Percentiles rank a stretch among this genome's conserved stretches.
These are phyloP conservation scores for Calonectria crousiana DNA, from an alignment of 2,329 filamentous ascomycete genomes.

Conservation along the genomic window DNA sequence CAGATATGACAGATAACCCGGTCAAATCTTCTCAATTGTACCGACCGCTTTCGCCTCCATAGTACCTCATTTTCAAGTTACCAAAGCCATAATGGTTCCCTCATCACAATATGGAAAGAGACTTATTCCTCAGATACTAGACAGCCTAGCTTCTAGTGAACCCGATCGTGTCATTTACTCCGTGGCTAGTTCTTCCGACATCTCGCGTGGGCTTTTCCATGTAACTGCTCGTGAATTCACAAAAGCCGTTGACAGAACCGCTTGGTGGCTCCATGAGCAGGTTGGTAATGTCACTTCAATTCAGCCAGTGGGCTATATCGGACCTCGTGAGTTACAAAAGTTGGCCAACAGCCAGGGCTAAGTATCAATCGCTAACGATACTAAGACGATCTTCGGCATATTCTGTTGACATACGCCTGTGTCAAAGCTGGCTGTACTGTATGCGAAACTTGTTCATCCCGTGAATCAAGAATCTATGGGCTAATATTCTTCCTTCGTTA, in stretches of 20 bases:
- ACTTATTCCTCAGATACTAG: conserved; percentile 46
- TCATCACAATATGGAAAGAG: conserved; percentile 32
- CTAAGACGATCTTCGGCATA: conserved; percentile 48
- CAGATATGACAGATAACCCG: not conserved
- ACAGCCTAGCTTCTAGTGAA: conserved; percentile 39
- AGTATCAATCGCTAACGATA: not conserved
- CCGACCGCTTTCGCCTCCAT: not conserved
- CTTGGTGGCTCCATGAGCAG: conserved; percentile 46
- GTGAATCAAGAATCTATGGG: not conserved
- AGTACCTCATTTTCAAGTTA: not conserved
- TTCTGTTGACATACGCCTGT: conserved; percentile 46
- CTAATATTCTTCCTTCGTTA: not conserved
- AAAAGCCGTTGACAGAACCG: conserved; percentile 45
- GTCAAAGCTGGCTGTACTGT: conserved; percentile 51
- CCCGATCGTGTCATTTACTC: conserved; percentile 44
- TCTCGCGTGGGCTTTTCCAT: conserved; percentile 32
- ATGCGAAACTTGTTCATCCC: not conserved
- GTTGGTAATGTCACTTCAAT: conserved; percentile 32
- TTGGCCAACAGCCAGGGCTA: too few relatives aligned
- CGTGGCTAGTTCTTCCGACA: conserved; percentile 27
- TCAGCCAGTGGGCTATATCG: conserved; percentile 46
- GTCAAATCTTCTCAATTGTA: not conserved
- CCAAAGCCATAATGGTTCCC: not conserved
- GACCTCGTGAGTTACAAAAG: conserved; percentile 45
- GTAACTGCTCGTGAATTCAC: conserved; percentile 44